Conservation (phyloP, 306 rosid species). For the Casuarina equisetifolia region DNA sequence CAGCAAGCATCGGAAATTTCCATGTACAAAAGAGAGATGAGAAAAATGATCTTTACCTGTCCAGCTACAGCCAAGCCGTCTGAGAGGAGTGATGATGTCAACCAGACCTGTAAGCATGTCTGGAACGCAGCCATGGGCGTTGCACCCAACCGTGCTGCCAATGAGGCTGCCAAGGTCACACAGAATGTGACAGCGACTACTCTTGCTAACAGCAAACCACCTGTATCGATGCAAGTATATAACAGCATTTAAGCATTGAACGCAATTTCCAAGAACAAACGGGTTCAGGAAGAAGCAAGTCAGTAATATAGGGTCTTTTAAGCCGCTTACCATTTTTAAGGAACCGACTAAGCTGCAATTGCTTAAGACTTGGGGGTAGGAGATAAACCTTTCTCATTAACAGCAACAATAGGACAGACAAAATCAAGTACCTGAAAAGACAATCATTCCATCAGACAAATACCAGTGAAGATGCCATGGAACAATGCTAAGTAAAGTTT, state of each 20-base stretch:
- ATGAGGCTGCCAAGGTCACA: conserved; percentile 85
- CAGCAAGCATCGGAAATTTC: too few relatives aligned
- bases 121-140: conserved; percentile 96
- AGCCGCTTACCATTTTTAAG: conserved; percentile 65
- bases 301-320: neutral
- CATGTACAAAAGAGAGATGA: neutral
- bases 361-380: conserved; percentile 72
- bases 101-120: conserved; percentile 88
- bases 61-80: conserved; percentile 93
- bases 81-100: conserved; percentile 86
- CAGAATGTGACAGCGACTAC: conserved; percentile 95
- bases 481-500: too few relatives aligned
- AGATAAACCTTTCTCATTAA: conserved; percentile 65
- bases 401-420: conserved; percentile 51
- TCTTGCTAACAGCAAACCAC: conserved; percentile 64
- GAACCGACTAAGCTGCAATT: conserved; percentile 73
- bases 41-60: conserved; percentile 50
- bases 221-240: conserved; percentile 32
- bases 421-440: conserved; percentile 74
- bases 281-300: too few relatives aligned
- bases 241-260: too few relatives aligned
- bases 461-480: neutral
- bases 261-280: too few relatives aligned
- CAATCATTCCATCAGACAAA: neutral
- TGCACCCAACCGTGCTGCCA: conserved; percentile 84